Evolutionary conservation across 306 rosid genomes (phyloP).

Genomic region (Albizia julibrissin): DNA sequence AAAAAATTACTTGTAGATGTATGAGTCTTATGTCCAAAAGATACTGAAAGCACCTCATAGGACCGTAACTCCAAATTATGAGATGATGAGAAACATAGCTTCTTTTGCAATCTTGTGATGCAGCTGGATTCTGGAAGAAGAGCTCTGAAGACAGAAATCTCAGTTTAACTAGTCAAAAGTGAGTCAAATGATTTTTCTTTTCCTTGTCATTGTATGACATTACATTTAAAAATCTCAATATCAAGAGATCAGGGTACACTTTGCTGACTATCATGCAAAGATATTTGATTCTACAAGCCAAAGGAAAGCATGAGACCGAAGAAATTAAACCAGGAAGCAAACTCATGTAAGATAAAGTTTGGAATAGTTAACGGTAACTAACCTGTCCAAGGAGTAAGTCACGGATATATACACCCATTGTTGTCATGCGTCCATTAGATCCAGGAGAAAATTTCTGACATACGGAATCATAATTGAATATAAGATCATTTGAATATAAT

Average conservation of each 20-base stretch:
- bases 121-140: constrained; percentile 54
- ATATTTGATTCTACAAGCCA: constrained; percentile 40
- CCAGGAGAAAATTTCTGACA: constrained; percentile 99
- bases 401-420: constrained; percentile 96
- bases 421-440: constrained; percentile 89
- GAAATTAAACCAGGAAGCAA: constrained; percentile 30
- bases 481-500: constrained; percentile 7
- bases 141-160: constrained; percentile 53
- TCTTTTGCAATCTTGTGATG: constrained; percentile 52
- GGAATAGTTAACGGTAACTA: constrained; percentile 26
- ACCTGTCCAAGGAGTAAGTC: constrained; percentile 99
- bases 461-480: constrained; percentile 20
- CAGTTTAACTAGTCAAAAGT: constrained; percentile 47
- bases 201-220: constrained; percentile 29
- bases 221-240: constrained; percentile 35
- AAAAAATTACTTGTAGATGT: constrained; percentile 41
- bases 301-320: constrained; percentile 21
- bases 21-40: constrained; percentile 49
- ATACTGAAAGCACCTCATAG: constrained; percentile 58
- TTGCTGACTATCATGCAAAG: constrained; percentile 32
- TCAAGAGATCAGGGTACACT: constrained; percentile 31
- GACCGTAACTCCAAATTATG: constrained; percentile 52
- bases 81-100: constrained; percentile 47
- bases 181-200: constrained; percentile 39
- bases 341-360: neutral